Conservation (phyloP, 805 yeast genomes). For the Clavispora santaluciae region DNA sequence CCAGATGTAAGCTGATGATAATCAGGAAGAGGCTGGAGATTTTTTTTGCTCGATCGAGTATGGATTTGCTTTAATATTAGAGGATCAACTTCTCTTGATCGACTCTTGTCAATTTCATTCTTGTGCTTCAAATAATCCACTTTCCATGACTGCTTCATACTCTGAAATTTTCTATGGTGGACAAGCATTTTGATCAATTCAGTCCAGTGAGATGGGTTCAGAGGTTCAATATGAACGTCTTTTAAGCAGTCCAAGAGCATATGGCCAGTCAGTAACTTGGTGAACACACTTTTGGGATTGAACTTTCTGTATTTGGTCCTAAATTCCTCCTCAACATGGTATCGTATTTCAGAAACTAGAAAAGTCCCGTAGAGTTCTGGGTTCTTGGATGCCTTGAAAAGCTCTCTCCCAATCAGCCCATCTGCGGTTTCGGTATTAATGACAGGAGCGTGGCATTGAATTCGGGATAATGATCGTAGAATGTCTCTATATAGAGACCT, state of each 20-base stretch:
- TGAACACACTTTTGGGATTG: slow-evolving; percentile 4
- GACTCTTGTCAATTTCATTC: slow-evolving; percentile 7
- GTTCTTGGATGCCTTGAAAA: slow-evolving; percentile 8
- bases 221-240: slow-evolving; percentile 3
- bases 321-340: slow-evolving; percentile 15
- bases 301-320: background rate
- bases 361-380: slow-evolving; percentile 12
- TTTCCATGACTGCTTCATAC: slow-evolving; percentile 16
- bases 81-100: slow-evolving; percentile 7
- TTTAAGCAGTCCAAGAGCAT: slow-evolving; percentile 9
- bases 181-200: slow-evolving; percentile 13
- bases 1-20: slow-evolving; percentile 3
- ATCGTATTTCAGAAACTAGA: slow-evolving; percentile 16
- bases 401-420: slow-evolving; percentile 1
- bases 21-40: background rate
- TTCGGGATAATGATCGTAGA: slow-evolving; percentile 8
- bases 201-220: slow-evolving; percentile 5
- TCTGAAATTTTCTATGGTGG: slow-evolving; percentile 9
- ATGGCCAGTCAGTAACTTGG: slow-evolving; percentile 10
- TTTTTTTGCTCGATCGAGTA: background rate
- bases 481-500: slow-evolving; percentile 13
- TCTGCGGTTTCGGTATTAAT: background rate
- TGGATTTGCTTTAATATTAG: slow-evolving; percentile 9
- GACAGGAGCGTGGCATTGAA: slow-evolving; percentile 2
- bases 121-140: slow-evolving; percentile 11